Base-by-base conservation (phyloP, 257 asterid species). In the Rubia yunnanensis region DNA sequence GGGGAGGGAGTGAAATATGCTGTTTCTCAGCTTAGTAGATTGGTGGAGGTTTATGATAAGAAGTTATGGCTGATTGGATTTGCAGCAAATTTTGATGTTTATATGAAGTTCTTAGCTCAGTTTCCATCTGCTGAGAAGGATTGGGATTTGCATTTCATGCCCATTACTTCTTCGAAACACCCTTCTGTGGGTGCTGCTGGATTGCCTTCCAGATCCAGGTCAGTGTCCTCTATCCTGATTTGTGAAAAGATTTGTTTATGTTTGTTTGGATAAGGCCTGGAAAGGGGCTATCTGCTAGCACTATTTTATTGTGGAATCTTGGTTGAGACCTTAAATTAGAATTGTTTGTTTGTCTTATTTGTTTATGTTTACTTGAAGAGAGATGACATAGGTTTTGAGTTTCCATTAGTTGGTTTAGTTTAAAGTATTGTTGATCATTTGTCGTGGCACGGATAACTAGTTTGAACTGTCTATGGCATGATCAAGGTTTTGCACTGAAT, bases 131-230 rank as follows among this genome's bases (percentile, higher is more conserved):
- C 83, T 50, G 92, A 83, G 74, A 78, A 66, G 60, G 95, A 89
- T 61, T 91, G 86, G 87, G 94, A 89, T 81, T 82, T 92, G 84
- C 81, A 89, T 68, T 75, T 87, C 72, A 71, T 87, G 70, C 97
- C 99, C 52, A 86, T 92, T 74, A 92, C 95, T 74, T 67, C 84
- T 52, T 74, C 82, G 20, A 64, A 63, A 10, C 60, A 76, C 7
- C 57, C 77, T 68, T 74, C 81, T 34, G 64, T 57, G 62, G 92
- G 88, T 73, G 89, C 81, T 55, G 89, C 80, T 52, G 76, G 57
- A 9, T n/a, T 74, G 48, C 32, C 70, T 62, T 79, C 92, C 75
- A 81, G 70, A 75, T 84, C 96, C 75, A 67, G 86, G 84, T 82
- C 50, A 73, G 78, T 70, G 49, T n/a, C n/a, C 26, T 22, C 62